Conservation (phyloP, 331 rosid genomes). For the Acacia concinna region DNA sequence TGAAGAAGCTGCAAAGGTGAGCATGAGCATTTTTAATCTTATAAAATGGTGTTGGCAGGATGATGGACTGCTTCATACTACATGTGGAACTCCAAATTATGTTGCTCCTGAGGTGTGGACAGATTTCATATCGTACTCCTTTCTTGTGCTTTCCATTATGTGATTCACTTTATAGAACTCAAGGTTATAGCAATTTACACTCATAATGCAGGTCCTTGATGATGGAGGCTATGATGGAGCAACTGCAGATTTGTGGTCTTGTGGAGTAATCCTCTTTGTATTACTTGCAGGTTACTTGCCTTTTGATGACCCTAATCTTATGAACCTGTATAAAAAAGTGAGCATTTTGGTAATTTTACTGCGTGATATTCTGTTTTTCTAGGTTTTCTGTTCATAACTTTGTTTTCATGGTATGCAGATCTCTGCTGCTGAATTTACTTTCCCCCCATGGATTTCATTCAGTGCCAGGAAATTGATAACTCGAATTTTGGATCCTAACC, state of each 20-base stretch:
- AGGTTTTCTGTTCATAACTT: constrained; percentile 31
- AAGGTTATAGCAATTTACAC: constrained; percentile 24
- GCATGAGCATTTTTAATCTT: constrained; percentile 13
- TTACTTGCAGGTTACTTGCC: constrained; percentile 99
- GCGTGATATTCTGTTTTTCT: constrained; percentile 2
- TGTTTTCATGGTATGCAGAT: constrained; percentile 61
- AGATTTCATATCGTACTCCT: constrained; percentile 27
- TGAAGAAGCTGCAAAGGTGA: not conserved
- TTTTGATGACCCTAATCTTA: constrained; percentile 87
- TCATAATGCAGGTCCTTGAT: constrained; percentile 70
- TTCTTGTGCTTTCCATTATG: not conserved
- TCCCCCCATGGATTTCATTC: constrained; percentile 95
- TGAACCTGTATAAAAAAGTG: constrained; percentile 88
- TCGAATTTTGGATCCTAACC: constrained; percentile 90
- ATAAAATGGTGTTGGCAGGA: constrained; percentile 55
- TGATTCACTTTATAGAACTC: constrained; percentile 10
- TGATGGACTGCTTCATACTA: constrained; percentile 96
- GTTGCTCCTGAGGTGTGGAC: constrained; percentile 95
- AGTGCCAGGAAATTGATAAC: constrained; percentile 88
- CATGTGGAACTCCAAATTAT: constrained; percentile 98
- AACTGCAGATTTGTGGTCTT: constrained; percentile 96
- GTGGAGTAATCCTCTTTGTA: constrained; percentile 98
- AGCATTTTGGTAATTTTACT: constrained; percentile 35
- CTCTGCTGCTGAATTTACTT: constrained; percentile 85
- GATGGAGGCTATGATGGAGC: constrained; percentile 97